phyloP scores from a whole-genome alignment of 129 eudicot species.

The Arctium lappa region DNA sequence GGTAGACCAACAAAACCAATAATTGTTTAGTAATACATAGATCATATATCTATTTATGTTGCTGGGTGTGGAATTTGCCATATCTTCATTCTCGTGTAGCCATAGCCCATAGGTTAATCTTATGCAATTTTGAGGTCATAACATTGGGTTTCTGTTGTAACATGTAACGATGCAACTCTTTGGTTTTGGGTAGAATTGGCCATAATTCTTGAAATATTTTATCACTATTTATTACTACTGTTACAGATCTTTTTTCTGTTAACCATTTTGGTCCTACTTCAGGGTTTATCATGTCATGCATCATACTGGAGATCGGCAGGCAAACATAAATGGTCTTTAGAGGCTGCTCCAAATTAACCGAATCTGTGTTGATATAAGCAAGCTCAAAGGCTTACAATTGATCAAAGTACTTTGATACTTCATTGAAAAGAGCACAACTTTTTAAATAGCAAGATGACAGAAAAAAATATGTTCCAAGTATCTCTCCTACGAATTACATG shows the following conservation, averaged over 20 bases:
- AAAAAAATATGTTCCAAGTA: too few relatives aligned
- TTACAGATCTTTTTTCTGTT: not conserved
- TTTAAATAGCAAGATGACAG: too few relatives aligned
- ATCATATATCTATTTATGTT: not conserved
- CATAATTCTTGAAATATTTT: not conserved
- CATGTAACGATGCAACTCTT: not conserved
- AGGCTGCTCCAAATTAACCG: too few relatives aligned
- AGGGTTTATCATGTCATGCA: too few relatives aligned
- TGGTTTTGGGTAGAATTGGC: not conserved
- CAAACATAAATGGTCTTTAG: too few relatives aligned
- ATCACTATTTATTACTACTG: not conserved
- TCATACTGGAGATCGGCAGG: too few relatives aligned
- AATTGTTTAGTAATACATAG: not conserved
- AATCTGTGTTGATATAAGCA: too few relatives aligned
- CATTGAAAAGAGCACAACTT: too few relatives aligned
- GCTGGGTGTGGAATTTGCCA: not conserved
- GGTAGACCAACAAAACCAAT: constrained; percentile 14
- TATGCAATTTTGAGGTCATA: not conserved
- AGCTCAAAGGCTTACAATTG: too few relatives aligned
- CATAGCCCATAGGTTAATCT: not conserved
- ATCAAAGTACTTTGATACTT: too few relatives aligned
- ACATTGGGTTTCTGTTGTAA: constrained; percentile 10
- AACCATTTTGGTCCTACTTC: not conserved
- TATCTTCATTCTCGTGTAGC: too few relatives aligned
- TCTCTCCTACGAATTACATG: too few relatives aligned